Evolutionary conservation across 2,329 filamentous ascomycete genomes (phyloP).

Genomic region (Colletotrichum sansevieriae): DNA sequence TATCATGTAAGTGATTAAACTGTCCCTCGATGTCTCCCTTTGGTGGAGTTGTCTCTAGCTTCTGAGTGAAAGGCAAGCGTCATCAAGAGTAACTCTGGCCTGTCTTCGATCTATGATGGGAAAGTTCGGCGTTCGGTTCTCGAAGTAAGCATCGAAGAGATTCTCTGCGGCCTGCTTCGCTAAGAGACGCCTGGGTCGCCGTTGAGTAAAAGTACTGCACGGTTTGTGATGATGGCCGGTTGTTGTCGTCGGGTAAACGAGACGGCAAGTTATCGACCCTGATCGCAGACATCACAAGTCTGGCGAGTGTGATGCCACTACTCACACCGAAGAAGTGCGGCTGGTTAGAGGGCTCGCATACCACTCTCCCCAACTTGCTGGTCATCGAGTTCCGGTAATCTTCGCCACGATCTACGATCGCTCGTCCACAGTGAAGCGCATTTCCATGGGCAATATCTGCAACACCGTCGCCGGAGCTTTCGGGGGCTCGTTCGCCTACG

Average conservation of each 20-base stretch:
- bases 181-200: constrained; percentile 44
- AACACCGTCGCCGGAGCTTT: constrained; percentile 49
- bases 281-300: constrained; percentile 50
- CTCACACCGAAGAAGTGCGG: constrained; percentile 50
- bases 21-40: constrained; percentile 43
- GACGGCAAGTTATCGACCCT: constrained; percentile 37
- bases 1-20: constrained; percentile 51
- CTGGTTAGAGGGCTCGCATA: constrained; percentile 43
- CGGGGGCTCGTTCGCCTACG: constrained; percentile 49
- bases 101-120: constrained; percentile 47
- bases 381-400: constrained; percentile 40
- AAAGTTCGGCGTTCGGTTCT: constrained; percentile 51
- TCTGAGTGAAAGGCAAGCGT: constrained; percentile 43
- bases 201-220: neutral
- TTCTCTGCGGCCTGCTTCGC: constrained; percentile 50
- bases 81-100: constrained; percentile 45
- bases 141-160: constrained; percentile 50
- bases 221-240: neutral
- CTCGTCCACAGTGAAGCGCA: constrained; percentile 50
- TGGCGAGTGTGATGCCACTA: constrained; percentile 50
- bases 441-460: constrained; percentile 49
- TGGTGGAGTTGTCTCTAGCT: constrained; percentile 17
- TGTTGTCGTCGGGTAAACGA: neutral
- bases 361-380: constrained; percentile 42
- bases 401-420: constrained; percentile 49